phyloP scores from a whole-genome alignment of 352 stramenopile genomes.

The Phytophthora pluvialis region DNA sequence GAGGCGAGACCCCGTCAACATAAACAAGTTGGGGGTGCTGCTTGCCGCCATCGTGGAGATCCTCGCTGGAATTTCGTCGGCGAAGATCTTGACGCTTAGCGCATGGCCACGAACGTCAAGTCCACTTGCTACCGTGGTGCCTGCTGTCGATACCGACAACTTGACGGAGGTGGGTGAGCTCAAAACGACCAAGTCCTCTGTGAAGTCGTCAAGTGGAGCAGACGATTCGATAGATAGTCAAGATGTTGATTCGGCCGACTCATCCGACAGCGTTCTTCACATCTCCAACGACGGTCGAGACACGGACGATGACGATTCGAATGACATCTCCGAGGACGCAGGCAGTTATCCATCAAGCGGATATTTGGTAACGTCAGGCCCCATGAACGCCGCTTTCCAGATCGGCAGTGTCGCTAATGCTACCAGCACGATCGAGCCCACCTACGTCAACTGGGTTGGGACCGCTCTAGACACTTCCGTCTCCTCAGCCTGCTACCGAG shows the following conservation, averaged over 20 bases:
- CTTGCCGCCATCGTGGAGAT: slow-evolving; percentile 13
- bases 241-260: slow-evolving; percentile 5
- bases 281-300: neutral
- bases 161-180: slow-evolving; percentile 8
- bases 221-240: slow-evolving; percentile 19
- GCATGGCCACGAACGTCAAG: slow-evolving; percentile 8
- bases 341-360: neutral
- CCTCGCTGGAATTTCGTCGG: slow-evolving; percentile 12
- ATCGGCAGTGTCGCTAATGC: slow-evolving; percentile 16
- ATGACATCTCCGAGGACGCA: neutral
- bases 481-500: slow-evolving; percentile 40
- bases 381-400: slow-evolving; percentile 13
- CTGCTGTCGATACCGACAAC: slow-evolving; percentile 11
- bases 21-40: slow-evolving; percentile 16
- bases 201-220: slow-evolving; percentile 1
- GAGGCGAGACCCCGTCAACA: slow-evolving; percentile 13
- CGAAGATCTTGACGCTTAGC: slow-evolving; percentile 15
- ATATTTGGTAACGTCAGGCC: neutral
- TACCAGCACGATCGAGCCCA: slow-evolving; percentile 33
- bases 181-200: neutral
- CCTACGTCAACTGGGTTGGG: slow-evolving; percentile 37
- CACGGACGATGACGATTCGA: neutral
- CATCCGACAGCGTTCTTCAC: slow-evolving; percentile 7
- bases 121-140: slow-evolving; percentile 10
- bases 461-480: slow-evolving; percentile 26